Evolutionary conservation across 1,284 basidiomycete genomes (phyloP), one percentile per base, ranked within the genome.

Genomic region (Ceratobasidium sp.): DNA sequence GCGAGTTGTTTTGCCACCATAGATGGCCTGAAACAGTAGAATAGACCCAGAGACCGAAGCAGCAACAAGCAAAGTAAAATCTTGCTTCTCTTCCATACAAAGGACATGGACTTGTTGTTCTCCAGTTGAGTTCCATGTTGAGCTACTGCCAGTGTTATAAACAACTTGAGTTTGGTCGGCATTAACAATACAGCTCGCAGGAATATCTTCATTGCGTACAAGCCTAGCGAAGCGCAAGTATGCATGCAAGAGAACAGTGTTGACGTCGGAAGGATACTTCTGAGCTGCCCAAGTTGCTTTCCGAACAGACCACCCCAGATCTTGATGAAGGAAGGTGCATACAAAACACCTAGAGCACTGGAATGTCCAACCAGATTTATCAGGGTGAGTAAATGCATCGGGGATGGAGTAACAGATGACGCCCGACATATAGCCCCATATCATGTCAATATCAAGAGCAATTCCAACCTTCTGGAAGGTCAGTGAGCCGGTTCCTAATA

Each of bases 281-380:
- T 62, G 59, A 3, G 59, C 59, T 28, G 59, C 43, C 8, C 59
- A 41, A 28, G 59, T 62, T 16, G 59, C 59, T 23, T 62, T 46
- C 8, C 46, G 6, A 49, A 28, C 4, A 49, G 59, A 62, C 59
- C 59, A 62, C 5, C 59, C 59, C 28, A 62, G n/a, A 7, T 46
- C 28, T 5, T 28, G 21, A n/a, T 44, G 43, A 2, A 62, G 28
- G 23, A 62, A 62, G 3, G 5, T 7, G 1, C 26, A 28, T 2
- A 49, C 46, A 62, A 47, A 62, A 2, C 16, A 1, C 28, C 28
- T 18, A 35, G 43, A 62, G n/a, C 59, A 62, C 14, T 62, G 41
- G 26, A 62, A 62, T 14, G 28, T 13, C 2, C 30, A n/a, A 14
- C 59, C 59, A 62, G 43, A 62, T 7, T 21, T 11, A 14, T 47